Percentiles rank a stretch among this genome's conserved stretches.
Evolutionary conservation across 331 rosid genomes (phyloP).

Genomic region (Erythrophleum ivorense): DNA sequence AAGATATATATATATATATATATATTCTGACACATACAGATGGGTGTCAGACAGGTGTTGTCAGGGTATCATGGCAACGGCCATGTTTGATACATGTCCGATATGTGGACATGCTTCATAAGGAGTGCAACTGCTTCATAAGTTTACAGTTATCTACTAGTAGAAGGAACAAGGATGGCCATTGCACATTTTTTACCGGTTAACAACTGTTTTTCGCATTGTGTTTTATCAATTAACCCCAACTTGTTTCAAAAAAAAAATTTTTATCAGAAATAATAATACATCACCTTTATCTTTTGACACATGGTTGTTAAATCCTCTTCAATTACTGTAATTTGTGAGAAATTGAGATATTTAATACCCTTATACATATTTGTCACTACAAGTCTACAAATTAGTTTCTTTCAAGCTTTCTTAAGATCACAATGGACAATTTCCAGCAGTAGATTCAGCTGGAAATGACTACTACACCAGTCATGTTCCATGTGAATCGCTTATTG

Average conservation of each 20-base stretch:
- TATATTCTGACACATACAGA: not conserved
- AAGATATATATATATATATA: not conserved
- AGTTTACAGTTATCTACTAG: not conserved
- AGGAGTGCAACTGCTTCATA: not conserved
- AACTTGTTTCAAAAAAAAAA: slow-evolving; percentile 12
- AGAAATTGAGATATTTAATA: slow-evolving; percentile 11
- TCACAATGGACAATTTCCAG: slow-evolving; percentile 9
- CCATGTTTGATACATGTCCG: not conserved
- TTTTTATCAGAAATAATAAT: not conserved
- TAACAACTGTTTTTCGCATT: not conserved
- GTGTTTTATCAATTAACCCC: not conserved
- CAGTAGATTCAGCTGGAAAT: not conserved
- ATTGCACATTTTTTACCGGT: not conserved
- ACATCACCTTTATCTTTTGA: slow-evolving; percentile 17
- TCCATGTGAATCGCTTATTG: slow-evolving; percentile 18
- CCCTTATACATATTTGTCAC: not conserved
- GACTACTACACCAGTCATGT: not conserved
- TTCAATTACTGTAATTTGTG: slow-evolving; percentile 8
- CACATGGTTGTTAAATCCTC: not conserved
- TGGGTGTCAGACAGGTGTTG: not conserved
- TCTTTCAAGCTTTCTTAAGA: not conserved
- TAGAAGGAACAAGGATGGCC: not conserved
- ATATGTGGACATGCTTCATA: not conserved
- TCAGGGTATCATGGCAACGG: not conserved
- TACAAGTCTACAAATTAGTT: slow-evolving; percentile 11